Evolutionary conservation across 345 rosid species (phyloP), one percentile per base, ranked within the genome.

Genomic region (Eucalyptus regnans): DNA sequence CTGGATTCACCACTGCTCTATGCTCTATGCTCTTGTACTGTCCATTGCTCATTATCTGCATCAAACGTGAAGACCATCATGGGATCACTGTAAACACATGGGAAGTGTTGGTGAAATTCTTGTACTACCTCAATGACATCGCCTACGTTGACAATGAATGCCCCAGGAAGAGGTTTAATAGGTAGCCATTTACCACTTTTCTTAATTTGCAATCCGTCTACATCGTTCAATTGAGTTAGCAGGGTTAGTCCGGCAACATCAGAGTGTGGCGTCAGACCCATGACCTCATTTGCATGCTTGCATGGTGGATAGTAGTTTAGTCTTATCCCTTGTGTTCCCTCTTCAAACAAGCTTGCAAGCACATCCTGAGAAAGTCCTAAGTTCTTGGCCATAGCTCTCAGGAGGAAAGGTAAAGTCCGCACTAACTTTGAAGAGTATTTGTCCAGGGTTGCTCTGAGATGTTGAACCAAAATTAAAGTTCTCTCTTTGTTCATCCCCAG

Each of bases 221-320:
- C 91, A 86, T 92, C 85, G 9, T 87, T 92, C 49, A 84, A 90
- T 88, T 94, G 91, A 49, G 85, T 25, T 31, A 94, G 89, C 54
- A 91, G 2, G 33, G 94, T 94, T 60, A 92, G 46, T 49, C 93
- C 94, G 20, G 62, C 76, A 41, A 89, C 87, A 68, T 94, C 95
- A 15, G 94, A 92, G 68, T 92, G 94, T 15, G 94, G 92, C 1
- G 92, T 87, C 15, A 92, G 88, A 66, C 94, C 93, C 58, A 89
- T 86, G 7, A 92, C 94, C 86, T 88, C 91, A 23, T 89, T 86
- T 71, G 92, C 92, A 58, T 88, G 79, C 33, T 7, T 46, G 86
- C 95, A 91, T 1, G 92, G 91, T 18, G 94, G 96, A 89, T 94
- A 93, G 71, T 92, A 93, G 60, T 93, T 94, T 90, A 90, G 90